Evolutionary conservation across 768 basidiomycete genomes (phyloP).

Genomic region (Plicaturopsis crispa): DNA sequence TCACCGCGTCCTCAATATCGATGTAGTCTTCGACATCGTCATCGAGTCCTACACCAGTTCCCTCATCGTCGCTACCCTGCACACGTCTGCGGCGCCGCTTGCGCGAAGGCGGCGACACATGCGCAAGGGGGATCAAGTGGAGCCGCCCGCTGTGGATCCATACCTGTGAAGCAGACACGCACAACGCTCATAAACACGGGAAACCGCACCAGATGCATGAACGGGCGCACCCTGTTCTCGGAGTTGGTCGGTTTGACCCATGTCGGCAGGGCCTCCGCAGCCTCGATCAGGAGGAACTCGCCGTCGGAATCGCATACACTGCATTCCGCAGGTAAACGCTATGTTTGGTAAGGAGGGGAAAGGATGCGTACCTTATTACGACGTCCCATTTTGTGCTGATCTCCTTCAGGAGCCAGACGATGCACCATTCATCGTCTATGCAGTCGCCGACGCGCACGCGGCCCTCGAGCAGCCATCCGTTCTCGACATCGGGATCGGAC

Average conservation of each 20-base stretch:
- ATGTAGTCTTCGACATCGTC: slow-evolving; percentile 39
- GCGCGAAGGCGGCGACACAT: slow-evolving; percentile 61
- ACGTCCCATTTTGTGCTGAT: slow-evolving; percentile 76
- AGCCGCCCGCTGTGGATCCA: slow-evolving; percentile 83
- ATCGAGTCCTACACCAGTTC: slow-evolving; percentile 16
- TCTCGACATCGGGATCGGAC: slow-evolving; percentile 30
- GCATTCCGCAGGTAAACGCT: slow-evolving; percentile 3
- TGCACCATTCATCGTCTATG: slow-evolving; percentile 97
- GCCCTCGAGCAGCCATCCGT: slow-evolving; percentile 66
- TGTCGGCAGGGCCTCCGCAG: slow-evolving; percentile 77
- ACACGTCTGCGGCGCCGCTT: slow-evolving; percentile 39
- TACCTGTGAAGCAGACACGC: slow-evolving; percentile 45
- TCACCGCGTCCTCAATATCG: slow-evolving; percentile 57
- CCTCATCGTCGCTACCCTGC: slow-evolving; percentile 47
- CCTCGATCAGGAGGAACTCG: slow-evolving; percentile 94
- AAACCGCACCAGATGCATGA: slow-evolving; percentile 14
- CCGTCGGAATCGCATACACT: slow-evolving; percentile 89
- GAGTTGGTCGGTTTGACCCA: slow-evolving; percentile 93
- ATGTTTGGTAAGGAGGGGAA: slow-evolving; percentile 4
- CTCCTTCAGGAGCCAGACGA: slow-evolving; percentile 81
- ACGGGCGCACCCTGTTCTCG: slow-evolving; percentile 77
- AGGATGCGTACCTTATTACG: slow-evolving; percentile 52
- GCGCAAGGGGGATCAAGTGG: slow-evolving; percentile 79
- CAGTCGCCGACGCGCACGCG: slow-evolving; percentile 90
- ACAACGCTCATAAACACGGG: not conserved